Conservation (phyloP, 1,284 basidiomycete genomes). For the Chalciporus sp. region DNA sequence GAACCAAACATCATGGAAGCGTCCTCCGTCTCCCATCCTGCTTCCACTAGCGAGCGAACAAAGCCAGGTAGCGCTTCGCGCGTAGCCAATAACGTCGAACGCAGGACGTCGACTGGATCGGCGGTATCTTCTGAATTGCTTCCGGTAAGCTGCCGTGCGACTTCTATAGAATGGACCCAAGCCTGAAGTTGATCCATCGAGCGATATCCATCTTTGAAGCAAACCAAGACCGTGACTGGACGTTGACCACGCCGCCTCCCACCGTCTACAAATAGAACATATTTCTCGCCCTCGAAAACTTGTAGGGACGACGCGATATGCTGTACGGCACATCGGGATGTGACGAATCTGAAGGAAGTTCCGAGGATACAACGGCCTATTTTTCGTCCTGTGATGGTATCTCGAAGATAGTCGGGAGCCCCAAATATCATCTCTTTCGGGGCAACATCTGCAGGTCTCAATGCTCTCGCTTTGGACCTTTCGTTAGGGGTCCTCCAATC, state of each 20-base stretch:
- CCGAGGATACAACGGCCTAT: constrained; percentile 50
- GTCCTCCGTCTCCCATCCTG: constrained; percentile 28
- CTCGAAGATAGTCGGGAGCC: constrained; percentile 39
- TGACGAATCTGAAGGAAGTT: constrained; percentile 35
- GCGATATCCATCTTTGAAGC: constrained; percentile 51
- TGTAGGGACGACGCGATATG: constrained; percentile 17
- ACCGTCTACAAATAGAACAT: constrained; percentile 47
- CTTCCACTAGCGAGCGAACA: constrained; percentile 18
- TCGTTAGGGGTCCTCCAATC: constrained; percentile 32
- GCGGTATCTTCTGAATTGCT: background rate
- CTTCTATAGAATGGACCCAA: constrained; percentile 51
- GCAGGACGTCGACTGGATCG: constrained; percentile 18
- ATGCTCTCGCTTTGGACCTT: constrained; percentile 6
- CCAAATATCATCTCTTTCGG: constrained; percentile 41
- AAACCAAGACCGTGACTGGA: constrained; percentile 34
- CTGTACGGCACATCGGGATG: constrained; percentile 8
- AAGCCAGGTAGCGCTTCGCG: constrained; percentile 23
- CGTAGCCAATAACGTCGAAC: constrained; percentile 19
- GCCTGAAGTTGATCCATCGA: constrained; percentile 54
- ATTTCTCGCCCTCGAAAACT: constrained; percentile 46
- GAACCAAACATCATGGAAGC: constrained; percentile 37
- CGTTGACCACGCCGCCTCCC: background rate
- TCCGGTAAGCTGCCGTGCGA: constrained; percentile 11
- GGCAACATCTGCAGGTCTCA: constrained; percentile 38
- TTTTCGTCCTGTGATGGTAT: constrained; percentile 29